These are phyloP conservation scores for Lactifluus subvellereus DNA, from an alignment of 768 basidiomycete genomes.

Conservation along the genomic window DNA sequence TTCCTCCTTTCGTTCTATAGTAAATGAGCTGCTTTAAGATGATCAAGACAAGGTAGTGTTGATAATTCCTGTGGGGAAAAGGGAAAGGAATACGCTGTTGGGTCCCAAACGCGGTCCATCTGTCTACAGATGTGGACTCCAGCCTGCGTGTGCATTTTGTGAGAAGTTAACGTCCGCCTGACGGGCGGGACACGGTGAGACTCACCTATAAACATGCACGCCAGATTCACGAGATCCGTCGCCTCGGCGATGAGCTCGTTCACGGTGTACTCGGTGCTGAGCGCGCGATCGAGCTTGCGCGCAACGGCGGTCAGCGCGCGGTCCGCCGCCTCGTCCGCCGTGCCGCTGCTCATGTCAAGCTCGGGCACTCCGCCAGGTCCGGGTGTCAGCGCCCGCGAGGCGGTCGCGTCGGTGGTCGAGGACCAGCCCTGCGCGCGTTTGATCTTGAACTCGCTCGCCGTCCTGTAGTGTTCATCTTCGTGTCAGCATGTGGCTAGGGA, in stretches of 20 bases:
- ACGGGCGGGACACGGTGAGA: conserved; percentile 1
- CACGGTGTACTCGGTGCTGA: conserved; percentile 90
- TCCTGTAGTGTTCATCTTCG: conserved; percentile 42
- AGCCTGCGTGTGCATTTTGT: conserved; percentile 30
- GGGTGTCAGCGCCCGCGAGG: conserved; percentile 28
- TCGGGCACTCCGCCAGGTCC: conserved; percentile 37
- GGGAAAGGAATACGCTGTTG: neutral
- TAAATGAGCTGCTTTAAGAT: neutral
- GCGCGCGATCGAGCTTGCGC: conserved; percentile 73
- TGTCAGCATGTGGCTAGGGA: neutral
- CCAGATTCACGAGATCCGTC: conserved; percentile 68
- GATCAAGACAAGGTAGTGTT: neutral
- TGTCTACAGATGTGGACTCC: conserved; percentile 36
- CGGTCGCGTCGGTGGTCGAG: conserved; percentile 27
- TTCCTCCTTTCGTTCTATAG: neutral
- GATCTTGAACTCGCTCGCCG: conserved; percentile 70
- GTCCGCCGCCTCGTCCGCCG: conserved; percentile 83
- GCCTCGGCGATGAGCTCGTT: conserved; percentile 90
- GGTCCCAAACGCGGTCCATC: neutral
- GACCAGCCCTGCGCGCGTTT: conserved; percentile 49
- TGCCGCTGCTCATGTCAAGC: conserved; percentile 58
- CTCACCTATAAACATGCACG: conserved; percentile 71
- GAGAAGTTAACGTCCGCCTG: neutral
- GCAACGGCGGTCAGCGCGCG: conserved; percentile 76
- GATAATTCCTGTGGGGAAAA: neutral